These are phyloP conservation scores for Pyrus bretschneideri DNA, from an alignment of 306 rosid genomes.

Conservation along the genomic window DNA sequence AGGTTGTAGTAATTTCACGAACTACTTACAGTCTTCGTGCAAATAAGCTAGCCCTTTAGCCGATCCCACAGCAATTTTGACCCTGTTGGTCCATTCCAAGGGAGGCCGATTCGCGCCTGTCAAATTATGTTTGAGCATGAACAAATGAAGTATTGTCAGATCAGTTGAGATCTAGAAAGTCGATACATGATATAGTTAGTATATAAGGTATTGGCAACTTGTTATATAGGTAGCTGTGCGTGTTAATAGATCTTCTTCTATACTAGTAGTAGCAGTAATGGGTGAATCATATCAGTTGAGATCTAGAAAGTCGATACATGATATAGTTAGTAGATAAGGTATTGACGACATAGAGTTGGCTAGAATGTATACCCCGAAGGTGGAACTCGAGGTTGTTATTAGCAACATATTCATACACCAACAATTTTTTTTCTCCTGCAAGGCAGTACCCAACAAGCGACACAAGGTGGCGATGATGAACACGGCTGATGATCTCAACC, in stretches of 20 bases:
- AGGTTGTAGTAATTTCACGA: neutral
- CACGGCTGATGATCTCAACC: conserved; percentile 83
- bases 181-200: neutral
- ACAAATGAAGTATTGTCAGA: neutral
- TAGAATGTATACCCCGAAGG: conserved; percentile 49
- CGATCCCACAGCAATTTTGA: conserved; percentile 68
- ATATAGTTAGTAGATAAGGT: neutral
- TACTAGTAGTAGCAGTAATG: no score
- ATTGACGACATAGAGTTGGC: neutral
- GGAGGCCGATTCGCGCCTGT: conserved; percentile 42
- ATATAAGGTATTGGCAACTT: neutral
- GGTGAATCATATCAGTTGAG: neutral
- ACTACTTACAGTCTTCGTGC: conserved; percentile 82
- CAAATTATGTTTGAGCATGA: neutral
- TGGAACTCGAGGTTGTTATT: conserved; percentile 72
- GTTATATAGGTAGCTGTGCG: no score
- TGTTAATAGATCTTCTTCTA: no score
- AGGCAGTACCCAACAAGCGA: conserved; percentile 82
- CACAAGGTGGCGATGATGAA: conserved; percentile 88
- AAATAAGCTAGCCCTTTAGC: conserved; percentile 93
- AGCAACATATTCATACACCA: conserved; percentile 83
- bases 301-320: neutral
- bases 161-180: neutral
- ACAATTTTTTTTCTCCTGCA: conserved; percentile 29
- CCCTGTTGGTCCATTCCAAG: conserved; percentile 61